phyloP scores from a whole-genome alignment of 306 rosid species.

The Begonia masoniana region DNA sequence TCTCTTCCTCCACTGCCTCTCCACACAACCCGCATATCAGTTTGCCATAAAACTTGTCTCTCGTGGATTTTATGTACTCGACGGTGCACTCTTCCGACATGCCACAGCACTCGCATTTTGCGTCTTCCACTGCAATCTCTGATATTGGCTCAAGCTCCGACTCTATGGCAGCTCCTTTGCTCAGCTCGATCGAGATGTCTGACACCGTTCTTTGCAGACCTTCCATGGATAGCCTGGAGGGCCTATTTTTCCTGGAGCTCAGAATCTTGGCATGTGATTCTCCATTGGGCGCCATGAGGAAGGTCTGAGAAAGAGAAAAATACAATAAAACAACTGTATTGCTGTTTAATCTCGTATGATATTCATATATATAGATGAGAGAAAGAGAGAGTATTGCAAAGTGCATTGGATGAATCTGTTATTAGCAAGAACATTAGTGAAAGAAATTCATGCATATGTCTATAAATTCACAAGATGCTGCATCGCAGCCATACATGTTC shows the following conservation, averaged over 20 bases:
- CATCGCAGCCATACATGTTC: too few relatives aligned
- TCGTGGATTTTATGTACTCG: conserved; percentile 29
- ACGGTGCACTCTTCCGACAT: conserved; percentile 43
- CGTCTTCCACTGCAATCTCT: conserved; percentile 27
- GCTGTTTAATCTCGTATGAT: too few relatives aligned
- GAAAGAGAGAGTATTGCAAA: too few relatives aligned
- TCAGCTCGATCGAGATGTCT: conserved; percentile 21
- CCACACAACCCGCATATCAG: conserved; percentile 43
- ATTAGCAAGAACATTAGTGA: too few relatives aligned
- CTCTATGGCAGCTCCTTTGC: conserved; percentile 4
- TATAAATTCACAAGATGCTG: too few relatives aligned
- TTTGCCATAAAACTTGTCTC: conserved; percentile 28
- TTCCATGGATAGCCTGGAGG: conserved; percentile 16
- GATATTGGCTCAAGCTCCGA: conserved; percentile 9
- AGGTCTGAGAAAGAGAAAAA: too few relatives aligned
- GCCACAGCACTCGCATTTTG: conserved; percentile 55
- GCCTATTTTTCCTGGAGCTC: not conserved
- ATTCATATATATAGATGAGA: too few relatives aligned
- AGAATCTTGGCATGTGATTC: too few relatives aligned
- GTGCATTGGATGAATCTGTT: too few relatives aligned
- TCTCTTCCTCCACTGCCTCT: conserved; percentile 45
- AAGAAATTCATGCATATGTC: too few relatives aligned
- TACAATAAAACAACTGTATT: too few relatives aligned
- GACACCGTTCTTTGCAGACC: conserved; percentile 29
- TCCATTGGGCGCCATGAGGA: too few relatives aligned